phyloP scores from a whole-genome alignment of 257 asterid genomes.

The Leonotis leonurus region DNA sequence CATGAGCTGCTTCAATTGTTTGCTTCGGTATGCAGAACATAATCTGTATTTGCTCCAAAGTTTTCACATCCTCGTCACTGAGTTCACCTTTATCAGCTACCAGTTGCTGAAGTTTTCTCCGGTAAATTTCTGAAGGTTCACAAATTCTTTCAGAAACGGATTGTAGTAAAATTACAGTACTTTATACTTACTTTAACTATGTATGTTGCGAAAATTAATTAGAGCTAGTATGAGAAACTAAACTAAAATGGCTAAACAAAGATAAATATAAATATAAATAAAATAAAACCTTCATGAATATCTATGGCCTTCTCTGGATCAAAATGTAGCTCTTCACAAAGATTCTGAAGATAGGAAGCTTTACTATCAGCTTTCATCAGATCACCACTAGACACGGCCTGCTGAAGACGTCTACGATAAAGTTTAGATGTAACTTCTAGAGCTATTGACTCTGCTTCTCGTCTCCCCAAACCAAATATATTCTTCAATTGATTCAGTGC shows the following conservation, averaged over 20 bases:
- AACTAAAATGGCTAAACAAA: not conserved
- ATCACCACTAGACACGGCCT: slow-evolving; percentile 84
- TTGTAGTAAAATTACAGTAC: not conserved
- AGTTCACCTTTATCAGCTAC: slow-evolving; percentile 77
- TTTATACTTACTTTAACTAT: not conserved
- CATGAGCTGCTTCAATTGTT: slow-evolving; percentile 87
- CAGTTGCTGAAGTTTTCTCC: slow-evolving; percentile 74
- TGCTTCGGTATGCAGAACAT: slow-evolving; percentile 87
- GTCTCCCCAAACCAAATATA: slow-evolving; percentile 83
- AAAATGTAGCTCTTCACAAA: slow-evolving; percentile 87
- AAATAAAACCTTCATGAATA: slow-evolving; percentile 72
- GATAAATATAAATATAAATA: not conserved
- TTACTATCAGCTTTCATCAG: slow-evolving; percentile 72
- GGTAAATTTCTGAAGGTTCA: slow-evolving; percentile 55
- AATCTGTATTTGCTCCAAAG: slow-evolving; percentile 76
- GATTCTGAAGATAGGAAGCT: slow-evolving; percentile 89
- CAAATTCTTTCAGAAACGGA: not conserved
- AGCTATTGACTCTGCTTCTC: slow-evolving; percentile 78
- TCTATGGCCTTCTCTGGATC: slow-evolving; percentile 85
- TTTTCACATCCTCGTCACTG: slow-evolving; percentile 71
- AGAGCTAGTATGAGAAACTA: not conserved
- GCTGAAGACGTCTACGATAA: slow-evolving; percentile 86
- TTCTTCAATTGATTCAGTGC: slow-evolving; percentile 79
- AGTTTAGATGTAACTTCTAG: slow-evolving; percentile 70
- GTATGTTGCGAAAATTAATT: not conserved